phyloP scores from a whole-genome alignment of 2,329 filamentous ascomycete species.

The Fusarium verticillioides region DNA sequence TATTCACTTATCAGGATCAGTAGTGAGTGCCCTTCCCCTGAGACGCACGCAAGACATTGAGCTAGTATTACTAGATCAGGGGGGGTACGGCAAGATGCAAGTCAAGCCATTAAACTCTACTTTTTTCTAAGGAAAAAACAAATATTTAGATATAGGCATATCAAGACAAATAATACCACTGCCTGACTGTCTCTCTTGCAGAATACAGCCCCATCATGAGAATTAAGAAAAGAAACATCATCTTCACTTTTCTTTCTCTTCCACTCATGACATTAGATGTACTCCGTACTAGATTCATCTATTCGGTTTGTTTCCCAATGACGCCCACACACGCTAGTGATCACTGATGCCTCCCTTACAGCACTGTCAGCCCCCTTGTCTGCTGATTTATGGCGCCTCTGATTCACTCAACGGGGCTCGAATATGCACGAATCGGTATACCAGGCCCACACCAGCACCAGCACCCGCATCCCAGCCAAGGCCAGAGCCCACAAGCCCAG shows the following conservation, averaged over 20 bases:
- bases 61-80: background rate
- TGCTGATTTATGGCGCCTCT: slow-evolving; percentile 6
- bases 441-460: background rate
- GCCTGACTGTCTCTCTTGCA: too few species aligned
- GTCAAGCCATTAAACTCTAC: background rate
- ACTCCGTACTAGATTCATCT: background rate
- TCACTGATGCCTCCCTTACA: slow-evolving; percentile 34
- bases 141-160: background rate
- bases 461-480: slow-evolving; percentile 14
- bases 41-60: slow-evolving; percentile 20
- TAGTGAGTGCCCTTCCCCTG: background rate
- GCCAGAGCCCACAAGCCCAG: background rate
- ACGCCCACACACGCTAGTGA: slow-evolving; percentile 17
- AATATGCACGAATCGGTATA: slow-evolving; percentile 41
- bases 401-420: slow-evolving; percentile 27
- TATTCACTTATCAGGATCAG: slow-evolving; percentile 30
- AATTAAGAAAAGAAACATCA: background rate
- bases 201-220: background rate
- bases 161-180: background rate
- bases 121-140: background rate
- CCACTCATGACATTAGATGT: background rate
- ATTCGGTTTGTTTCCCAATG: slow-evolving; percentile 24
- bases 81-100: background rate
- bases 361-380: slow-evolving; percentile 27
- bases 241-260: background rate